Evolutionary conservation across 345 rosid species (phyloP).

Genomic region (Camelina hispida): DNA sequence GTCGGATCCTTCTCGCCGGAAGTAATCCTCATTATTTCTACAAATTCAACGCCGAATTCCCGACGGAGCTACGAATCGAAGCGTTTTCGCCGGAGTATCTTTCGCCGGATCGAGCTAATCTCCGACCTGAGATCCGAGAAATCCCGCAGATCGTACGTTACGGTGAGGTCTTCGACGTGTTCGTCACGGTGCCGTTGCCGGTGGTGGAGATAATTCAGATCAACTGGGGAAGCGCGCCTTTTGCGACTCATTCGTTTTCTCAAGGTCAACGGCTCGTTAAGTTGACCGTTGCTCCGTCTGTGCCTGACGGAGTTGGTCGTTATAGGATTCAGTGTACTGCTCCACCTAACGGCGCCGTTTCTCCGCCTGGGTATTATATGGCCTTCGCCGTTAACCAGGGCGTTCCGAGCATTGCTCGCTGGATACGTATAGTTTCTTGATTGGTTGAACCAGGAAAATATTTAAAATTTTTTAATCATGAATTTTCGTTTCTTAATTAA

Average conservation of each 20-base stretch:
- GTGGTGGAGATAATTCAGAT: slow-evolving; percentile 72
- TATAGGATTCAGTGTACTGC: slow-evolving; percentile 73
- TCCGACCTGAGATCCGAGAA: slow-evolving; percentile 68
- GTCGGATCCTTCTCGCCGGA: slow-evolving; percentile 77
- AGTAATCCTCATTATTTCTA: slow-evolving; percentile 89
- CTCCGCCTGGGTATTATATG: slow-evolving; percentile 96
- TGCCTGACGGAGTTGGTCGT: slow-evolving; percentile 52
- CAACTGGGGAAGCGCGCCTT: slow-evolving; percentile 72
- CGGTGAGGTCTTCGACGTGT: slow-evolving; percentile 55
- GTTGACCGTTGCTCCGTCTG: slow-evolving; percentile 60
- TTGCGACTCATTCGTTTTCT: slow-evolving; percentile 84
- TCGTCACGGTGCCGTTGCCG: slow-evolving; percentile 64
- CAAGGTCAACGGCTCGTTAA: slow-evolving; percentile 86
- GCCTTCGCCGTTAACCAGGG: slow-evolving; percentile 83
- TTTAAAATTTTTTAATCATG: not conserved
- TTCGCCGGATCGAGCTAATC: slow-evolving; percentile 70
- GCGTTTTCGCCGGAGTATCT: slow-evolving; percentile 90
- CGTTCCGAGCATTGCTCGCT: slow-evolving; percentile 85
- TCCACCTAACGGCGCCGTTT: slow-evolving; percentile 71
- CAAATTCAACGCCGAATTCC: slow-evolving; percentile 61
- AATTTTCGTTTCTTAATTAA: too few species aligned
- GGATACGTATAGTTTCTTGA: slow-evolving; percentile 71
- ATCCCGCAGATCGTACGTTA: slow-evolving; percentile 59
- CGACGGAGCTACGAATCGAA: slow-evolving; percentile 82
- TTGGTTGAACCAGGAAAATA: not conserved